A percentile compares a stretch with the other conserved stretches of the same genome.
phyloP scores from a whole-genome alignment of 2,329 filamentous ascomycete genomes.

The Aspergillus eucalypticola region DNA sequence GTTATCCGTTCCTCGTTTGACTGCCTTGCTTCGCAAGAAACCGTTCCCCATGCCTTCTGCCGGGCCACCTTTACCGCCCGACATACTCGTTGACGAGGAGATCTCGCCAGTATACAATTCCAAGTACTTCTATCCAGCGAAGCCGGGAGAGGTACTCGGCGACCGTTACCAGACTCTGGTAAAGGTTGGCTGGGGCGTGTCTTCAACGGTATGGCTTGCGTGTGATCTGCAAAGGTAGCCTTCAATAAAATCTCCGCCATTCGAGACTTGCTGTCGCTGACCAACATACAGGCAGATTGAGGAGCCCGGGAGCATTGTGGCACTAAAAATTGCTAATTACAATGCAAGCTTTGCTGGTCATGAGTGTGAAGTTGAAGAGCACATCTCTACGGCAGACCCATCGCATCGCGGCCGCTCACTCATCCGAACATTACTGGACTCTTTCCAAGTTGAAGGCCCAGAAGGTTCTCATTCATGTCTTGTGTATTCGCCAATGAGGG shows the following conservation, averaged over 20 bases:
- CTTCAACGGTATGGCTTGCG: constrained; percentile 35
- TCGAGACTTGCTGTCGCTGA: no score
- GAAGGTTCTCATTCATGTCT: constrained; percentile 39
- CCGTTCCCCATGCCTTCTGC: constrained; percentile 28
- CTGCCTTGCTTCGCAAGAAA: constrained; percentile 27
- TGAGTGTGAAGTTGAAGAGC: constrained; percentile 37
- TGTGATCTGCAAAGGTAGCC: constrained; percentile 29
- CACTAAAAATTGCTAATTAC: constrained; percentile 32
- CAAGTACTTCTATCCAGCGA: constrained; percentile 32
- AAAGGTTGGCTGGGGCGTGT: constrained; percentile 34
- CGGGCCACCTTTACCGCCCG: constrained; percentile 24
- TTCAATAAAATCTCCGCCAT: no score
- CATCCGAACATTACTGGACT: constrained; percentile 38
- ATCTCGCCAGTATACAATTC: constrained; percentile 30
- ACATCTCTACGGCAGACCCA: constrained; percentile 34
- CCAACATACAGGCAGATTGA: constrained; percentile 17
- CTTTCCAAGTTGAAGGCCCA: constrained; percentile 34
- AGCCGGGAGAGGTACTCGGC: constrained; percentile 31
- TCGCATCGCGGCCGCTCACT: constrained; percentile 36
- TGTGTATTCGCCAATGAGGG: constrained; percentile 42
- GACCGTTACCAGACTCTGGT: constrained; percentile 31
- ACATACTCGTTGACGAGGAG: constrained; percentile 32
- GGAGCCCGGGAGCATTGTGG: constrained; percentile 29
- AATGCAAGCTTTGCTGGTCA: constrained; percentile 24
- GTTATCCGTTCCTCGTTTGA: constrained; percentile 20